Evolutionary conservation across 2,329 filamentous ascomycete genomes (phyloP), one percentile per base, ranked within the genome.

Genomic region (Penicillium janthinellum): DNA sequence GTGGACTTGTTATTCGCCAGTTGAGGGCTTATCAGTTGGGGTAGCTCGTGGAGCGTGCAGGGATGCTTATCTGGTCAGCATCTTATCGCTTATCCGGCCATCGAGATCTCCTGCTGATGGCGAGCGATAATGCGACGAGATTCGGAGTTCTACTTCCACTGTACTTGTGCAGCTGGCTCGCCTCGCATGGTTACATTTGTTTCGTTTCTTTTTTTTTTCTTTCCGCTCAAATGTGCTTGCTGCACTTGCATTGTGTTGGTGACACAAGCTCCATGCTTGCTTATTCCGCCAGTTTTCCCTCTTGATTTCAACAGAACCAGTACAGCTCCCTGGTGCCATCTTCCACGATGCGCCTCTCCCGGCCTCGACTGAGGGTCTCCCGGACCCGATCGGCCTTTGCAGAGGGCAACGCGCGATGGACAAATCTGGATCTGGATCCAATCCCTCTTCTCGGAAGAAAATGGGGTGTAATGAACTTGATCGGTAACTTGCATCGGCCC

Each of bases 401-500:
- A 5, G 72, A 74, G 63, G 70, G 79, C 60, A 75, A 77, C 71
- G 66, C 75, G 62, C 69, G 78, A 69, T 77, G 77, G 75, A 82
- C 79, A 11, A 82, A 82, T 58, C 77, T 75, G 64, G 82, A 83
- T 67, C 72, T 83, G 5, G 82, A 83, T 56, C 82, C 81, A 4
- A 79, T 82, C 6, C 78, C 80, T 5, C 70, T 68, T 22, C 67
- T 77, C 52, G 68, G 62, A 5, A 73, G 79, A 4, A 80, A 80
- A 74, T 83, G 81, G 81, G 77, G 78, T 15, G 75, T 79, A 0
- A 72, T 71, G 17, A 78, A 75, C 56, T 76, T 82, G 56, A 71
- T 83, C 56, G 64, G 73, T 73, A 64, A 64, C n/a, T 15, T 41
- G 15, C 15, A 8, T 31, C 22, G 8, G 31, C n/a, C 48, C n/a